Base-by-base conservation (phyloP, 2,329 filamentous ascomycete species). In the Dothidotthia symphoricarpi region DNA sequence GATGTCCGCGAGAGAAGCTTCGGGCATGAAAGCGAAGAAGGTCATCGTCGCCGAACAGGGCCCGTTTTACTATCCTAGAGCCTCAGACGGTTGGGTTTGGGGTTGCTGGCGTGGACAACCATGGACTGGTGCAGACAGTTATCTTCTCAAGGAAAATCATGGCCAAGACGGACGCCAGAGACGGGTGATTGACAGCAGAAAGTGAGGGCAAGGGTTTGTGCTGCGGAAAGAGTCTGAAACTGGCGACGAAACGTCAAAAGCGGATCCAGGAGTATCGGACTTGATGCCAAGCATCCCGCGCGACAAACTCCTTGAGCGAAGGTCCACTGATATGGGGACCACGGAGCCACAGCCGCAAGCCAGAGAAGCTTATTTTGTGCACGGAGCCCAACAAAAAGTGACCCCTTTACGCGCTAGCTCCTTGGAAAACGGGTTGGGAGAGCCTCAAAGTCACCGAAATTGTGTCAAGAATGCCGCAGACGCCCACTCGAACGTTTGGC, bases 161-260 rank as follows among this genome's bases (percentile, higher is more conserved):
- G 38, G 48, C 38, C 39, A 46, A 47, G 48, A 28, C 36, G 35
- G 26, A 42, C 10, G 16, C 34, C 43, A 49, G 27, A 27, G 11
- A 41, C 53, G 53, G 48, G 46, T 54, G 45, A 42, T 52, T 31
- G 41, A 39, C 51, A 42, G 30, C 30, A 45, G 39, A 36, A 34
- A 53, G 53, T 37, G 40, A 38, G 47, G 38, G 41, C 39, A 36
- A 34, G 51, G 47, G 45, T 49, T 49, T 47, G 47, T 42, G 51
- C 34, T 41, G 36, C 44, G 44, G 43, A 47, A 34, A 48, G 37
- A 46, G 53, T 44, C 51, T 58, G 59, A 62, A 64, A 64, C 61
- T 39, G 47, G 38, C 45, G 54, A 56, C 55, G 58, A 63, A 64
- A 64, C 61, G 42, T 39, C 43, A 41, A 53, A 56, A 51, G 58